Percentiles rank a stretch among this genome's conserved stretches.
Evolutionary conservation across 1,284 basidiomycete species (phyloP).

Genomic region (Psilocybe mexicana): DNA sequence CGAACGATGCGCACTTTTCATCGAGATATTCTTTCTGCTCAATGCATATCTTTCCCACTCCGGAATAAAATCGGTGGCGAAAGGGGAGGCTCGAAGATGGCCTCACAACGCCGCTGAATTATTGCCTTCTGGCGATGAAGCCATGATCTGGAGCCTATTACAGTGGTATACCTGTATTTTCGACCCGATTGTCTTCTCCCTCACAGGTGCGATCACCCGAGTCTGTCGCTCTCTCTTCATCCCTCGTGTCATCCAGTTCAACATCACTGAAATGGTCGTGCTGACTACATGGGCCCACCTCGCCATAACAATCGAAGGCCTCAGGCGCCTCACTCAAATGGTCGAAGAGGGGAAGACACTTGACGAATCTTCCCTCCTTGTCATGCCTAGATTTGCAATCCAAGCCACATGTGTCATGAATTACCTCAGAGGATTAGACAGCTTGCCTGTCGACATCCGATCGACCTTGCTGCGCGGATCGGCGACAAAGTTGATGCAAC

Average conservation of each 20-base stretch:
- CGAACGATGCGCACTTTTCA: background rate
- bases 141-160: background rate
- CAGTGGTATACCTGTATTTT: background rate
- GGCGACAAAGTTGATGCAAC: conserved; percentile 12
- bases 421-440: background rate
- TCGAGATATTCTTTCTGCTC: background rate
- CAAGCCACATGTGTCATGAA: background rate
- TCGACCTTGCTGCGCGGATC: conserved; percentile 3
- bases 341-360: background rate
- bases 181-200: background rate
- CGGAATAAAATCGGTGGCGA: background rate
- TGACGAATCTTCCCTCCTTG: too few species aligned
- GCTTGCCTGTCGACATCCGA: background rate
- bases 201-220: background rate
- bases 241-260: background rate
- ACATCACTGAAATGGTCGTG: background rate
- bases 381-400: background rate
- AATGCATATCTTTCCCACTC: background rate
- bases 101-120: background rate
- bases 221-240: background rate
- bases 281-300: background rate
- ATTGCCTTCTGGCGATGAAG: background rate
- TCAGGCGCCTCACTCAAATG: background rate
- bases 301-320: background rate
- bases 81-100: background rate